These are phyloP conservation scores for Leishmania amazonensis DNA, from an alignment of 208 protist genomes.

Conservation along the genomic window DNA sequence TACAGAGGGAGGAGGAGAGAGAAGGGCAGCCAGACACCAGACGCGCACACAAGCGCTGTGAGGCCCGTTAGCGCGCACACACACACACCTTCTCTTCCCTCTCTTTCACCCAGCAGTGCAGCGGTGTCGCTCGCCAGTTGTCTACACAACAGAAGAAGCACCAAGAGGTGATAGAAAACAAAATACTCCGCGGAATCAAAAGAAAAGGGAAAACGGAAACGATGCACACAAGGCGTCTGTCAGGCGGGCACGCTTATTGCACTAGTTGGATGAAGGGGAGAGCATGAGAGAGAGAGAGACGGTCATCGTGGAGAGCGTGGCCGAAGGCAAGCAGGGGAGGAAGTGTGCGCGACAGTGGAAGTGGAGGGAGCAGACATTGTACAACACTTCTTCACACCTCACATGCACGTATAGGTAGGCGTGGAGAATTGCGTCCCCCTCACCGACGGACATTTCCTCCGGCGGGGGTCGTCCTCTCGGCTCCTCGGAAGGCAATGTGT, in stretches of 20 bases:
- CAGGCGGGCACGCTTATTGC: neutral
- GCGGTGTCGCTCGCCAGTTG: neutral
- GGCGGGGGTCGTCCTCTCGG: neutral
- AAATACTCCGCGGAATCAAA: neutral
- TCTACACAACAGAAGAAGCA: neutral
- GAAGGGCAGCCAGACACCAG: neutral
- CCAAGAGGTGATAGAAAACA: neutral
- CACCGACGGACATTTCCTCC: neutral
- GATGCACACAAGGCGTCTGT: neutral
- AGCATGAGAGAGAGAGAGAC: neutral
- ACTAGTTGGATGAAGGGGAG: neutral
- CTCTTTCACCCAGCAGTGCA: neutral
- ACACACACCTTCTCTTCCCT: neutral
- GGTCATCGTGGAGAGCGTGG: neutral
- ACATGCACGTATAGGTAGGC: neutral
- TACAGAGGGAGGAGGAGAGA: neutral
- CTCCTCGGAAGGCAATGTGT: neutral
- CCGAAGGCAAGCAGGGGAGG: neutral
- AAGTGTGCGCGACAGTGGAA: neutral
- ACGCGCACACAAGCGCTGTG: neutral
- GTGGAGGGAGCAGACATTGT: neutral
- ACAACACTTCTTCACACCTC: neutral
- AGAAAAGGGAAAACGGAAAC: neutral
- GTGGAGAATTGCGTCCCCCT: neutral
- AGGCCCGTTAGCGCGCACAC: neutral